Evolutionary conservation across 441 rosid genomes (phyloP).

Genomic region (Adansonia rubrostipa): DNA sequence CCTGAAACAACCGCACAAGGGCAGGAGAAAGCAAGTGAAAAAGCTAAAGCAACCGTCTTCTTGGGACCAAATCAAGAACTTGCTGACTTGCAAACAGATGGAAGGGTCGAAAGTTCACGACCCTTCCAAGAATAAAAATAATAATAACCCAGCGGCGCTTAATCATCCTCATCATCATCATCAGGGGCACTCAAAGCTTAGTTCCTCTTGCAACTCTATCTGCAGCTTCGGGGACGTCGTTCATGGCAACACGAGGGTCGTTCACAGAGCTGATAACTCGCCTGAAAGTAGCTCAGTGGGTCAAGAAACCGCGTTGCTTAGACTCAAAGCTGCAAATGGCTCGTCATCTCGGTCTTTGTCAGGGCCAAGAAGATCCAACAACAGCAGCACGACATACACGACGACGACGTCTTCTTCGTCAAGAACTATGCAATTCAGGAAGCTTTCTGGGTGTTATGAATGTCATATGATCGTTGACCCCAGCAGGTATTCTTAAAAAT

Average conservation of each 20-base stretch:
- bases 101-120: conserved; percentile 77
- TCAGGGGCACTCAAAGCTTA: conserved; percentile 41
- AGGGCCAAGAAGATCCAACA: conserved; percentile 59
- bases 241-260: conserved; percentile 86
- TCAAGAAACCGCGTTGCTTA: conserved; percentile 63
- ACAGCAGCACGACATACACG: conserved; percentile 32
- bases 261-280: conserved; percentile 89
- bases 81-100: conserved; percentile 84
- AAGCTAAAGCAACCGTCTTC: conserved; percentile 63
- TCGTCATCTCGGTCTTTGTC: conserved; percentile 53
- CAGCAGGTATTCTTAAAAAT: conserved; percentile 55
- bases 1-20: conserved; percentile 35
- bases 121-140: conserved; percentile 51
- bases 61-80: conserved; percentile 96
- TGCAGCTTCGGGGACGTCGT: conserved; percentile 84
- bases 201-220: conserved; percentile 87
- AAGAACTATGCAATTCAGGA: conserved; percentile 85
- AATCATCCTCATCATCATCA: conserved; percentile 30
- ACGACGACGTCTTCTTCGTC: conserved; percentile 47
- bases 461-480: conserved; percentile 95
- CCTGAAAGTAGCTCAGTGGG: conserved; percentile 73
- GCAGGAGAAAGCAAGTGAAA: conserved; percentile 34
- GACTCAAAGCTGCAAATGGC: conserved; percentile 52
- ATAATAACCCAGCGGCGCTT: conserved; percentile 11
- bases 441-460: conserved; percentile 95